These are phyloP conservation scores for Curvularia sp. DNA, from an alignment of 2,329 filamentous ascomycete species.

Conservation along the genomic window DNA sequence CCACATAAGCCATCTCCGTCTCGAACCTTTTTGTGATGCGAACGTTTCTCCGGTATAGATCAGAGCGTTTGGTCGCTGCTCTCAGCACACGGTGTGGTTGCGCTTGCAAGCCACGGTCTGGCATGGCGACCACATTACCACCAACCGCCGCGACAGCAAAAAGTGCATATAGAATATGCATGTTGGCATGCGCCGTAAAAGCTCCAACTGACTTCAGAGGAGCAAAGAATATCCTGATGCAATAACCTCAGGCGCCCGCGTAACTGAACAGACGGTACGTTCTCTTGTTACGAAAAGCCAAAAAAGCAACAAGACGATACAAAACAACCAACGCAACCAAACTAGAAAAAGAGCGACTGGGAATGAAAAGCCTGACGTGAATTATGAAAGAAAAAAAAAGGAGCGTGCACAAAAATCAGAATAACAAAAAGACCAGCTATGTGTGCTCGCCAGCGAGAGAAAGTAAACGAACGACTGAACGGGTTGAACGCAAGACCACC, in stretches of 20 bases:
- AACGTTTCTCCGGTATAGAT: constrained; percentile 33
- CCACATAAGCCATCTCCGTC: constrained; percentile 44
- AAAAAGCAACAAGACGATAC: not conserved
- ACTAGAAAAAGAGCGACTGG: not conserved
- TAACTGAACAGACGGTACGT: not conserved
- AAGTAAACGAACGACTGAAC: not conserved
- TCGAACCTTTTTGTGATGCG: constrained; percentile 40
- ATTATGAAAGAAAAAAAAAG: not conserved
- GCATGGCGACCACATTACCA: constrained; percentile 16
- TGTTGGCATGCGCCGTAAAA: constrained; percentile 6
- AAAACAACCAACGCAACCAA: not conserved
- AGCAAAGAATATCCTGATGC: not conserved
- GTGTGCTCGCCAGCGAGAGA: not conserved
- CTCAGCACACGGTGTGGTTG: constrained; percentile 39
- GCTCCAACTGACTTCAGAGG: not conserved
- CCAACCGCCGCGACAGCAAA: constrained; percentile 19
- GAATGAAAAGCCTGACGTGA: not conserved
- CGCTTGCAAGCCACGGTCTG: constrained; percentile 9
- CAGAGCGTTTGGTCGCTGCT: constrained; percentile 42
- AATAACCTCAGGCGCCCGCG: not conserved
- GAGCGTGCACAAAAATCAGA: not conserved
- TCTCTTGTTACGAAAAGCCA: not conserved
- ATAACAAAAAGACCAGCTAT: not conserved
- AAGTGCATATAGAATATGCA: constrained; percentile 27
- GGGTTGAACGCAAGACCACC: not conserved